Evolutionary conservation across 805 yeast genomes (phyloP).

Genomic region (Hanseniaspora vineae): DNA sequence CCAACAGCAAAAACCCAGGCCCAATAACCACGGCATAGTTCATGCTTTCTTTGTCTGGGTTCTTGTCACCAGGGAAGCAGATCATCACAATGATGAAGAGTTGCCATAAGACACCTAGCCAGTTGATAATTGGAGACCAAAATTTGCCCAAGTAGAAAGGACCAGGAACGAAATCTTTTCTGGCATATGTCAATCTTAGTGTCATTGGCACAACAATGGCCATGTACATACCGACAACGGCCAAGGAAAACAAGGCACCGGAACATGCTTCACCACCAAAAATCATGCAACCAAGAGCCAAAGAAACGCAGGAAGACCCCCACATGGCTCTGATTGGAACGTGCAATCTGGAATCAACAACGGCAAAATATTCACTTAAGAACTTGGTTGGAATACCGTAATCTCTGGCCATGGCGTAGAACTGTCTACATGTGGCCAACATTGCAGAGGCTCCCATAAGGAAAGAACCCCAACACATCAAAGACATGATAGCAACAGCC

Average conservation of each 20-base stretch:
- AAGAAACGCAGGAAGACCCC: constrained; percentile 37
- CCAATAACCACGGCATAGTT: constrained; percentile 55
- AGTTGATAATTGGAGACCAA: constrained; percentile 30
- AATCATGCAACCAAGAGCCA: constrained; percentile 43
- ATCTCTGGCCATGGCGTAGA: constrained; percentile 65
- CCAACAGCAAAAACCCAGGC: constrained; percentile 41
- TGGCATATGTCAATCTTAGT: constrained; percentile 37
- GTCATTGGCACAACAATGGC: constrained; percentile 54
- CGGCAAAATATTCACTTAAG: constrained; percentile 40
- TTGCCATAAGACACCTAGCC: constrained; percentile 36
- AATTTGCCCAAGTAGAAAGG: constrained; percentile 44
- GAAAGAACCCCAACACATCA: constrained; percentile 48
- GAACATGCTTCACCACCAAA: constrained; percentile 50
- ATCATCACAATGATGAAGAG: constrained; percentile 38
- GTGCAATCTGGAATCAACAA: constrained; percentile 37
- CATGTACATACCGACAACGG: constrained; percentile 47
- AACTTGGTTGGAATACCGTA: constrained; percentile 50
- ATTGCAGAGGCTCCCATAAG: constrained; percentile 52
- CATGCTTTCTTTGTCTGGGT: constrained; percentile 35
- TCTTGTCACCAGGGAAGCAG: constrained; percentile 42
- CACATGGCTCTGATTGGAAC: constrained; percentile 53
- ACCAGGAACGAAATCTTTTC: constrained; percentile 42
- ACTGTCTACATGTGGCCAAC: constrained; percentile 49
- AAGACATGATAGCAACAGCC: constrained; percentile 51
- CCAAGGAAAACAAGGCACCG: constrained; percentile 52